Evolutionary conservation across 148 eudicot species (phyloP), one percentile per base, ranked within the genome.

Genomic region (Rhododendron williamsianum): DNA sequence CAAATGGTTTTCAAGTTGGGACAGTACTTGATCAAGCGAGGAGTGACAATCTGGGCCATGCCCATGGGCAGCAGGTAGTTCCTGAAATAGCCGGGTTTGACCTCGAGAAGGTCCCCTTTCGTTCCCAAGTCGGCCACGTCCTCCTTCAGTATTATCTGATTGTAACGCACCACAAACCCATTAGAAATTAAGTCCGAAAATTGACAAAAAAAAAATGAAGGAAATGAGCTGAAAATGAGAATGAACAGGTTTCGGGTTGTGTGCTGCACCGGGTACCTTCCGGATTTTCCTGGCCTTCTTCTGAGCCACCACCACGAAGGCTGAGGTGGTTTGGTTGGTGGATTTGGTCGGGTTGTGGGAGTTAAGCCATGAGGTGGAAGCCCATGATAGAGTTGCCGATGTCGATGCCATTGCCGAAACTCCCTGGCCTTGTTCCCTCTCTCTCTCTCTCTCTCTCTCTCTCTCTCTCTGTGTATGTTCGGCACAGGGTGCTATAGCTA

Each of bases 91-190:
- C 99, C 99, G 86, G 98, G 97, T 92, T 90, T 92, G 49, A 96
- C 99, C 78, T 95, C 94, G 88, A 92, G 49, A 79, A 96, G 93
- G 72, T 96, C 86, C 56, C 99, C 99, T 86, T 94, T 93, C 73
- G 91, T 92, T 41, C 99, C 99, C 91, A 96, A 85, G 25, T 90
- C 89, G n/a, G 86, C 82, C 43, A 95, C 92, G 86, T 95, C 97
- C 78, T 96, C 98, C 90, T 91, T 96, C 95, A 96, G 83, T 60
- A 96, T 95, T 45, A 95, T 92, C 98, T 95, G 83, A 87, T 71
- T 71, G 71, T 48, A 49, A 72, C 35, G 83, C 27, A 23, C 81
- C 83, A 80, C 43, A 82, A 27, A 80, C 33, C 51, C 52, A 54
- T 45, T 16, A 76, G 67, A 23, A 81, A 23, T 58, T 6, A 36